Base-by-base conservation (phyloP, 768 basidiomycete genomes). In the Rhodotorula toruloides region DNA sequence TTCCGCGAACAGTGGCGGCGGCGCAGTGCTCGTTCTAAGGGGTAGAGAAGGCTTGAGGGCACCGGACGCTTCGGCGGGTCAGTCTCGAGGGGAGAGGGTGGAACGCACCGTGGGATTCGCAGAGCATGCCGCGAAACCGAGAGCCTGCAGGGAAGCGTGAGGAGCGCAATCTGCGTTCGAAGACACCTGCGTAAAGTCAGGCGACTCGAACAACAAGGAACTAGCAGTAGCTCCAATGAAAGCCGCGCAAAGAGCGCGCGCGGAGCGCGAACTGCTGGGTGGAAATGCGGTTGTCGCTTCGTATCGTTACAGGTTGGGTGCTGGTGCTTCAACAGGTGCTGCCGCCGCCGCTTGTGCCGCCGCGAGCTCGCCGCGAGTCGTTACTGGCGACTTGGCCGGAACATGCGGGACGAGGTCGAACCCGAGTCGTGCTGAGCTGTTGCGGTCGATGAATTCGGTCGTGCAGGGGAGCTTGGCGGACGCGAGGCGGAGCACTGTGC, bases 401-500 rank as follows among this genome's bases (percentile, higher is more conserved):
- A 19, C 9, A 47, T 61, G 11, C 32, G n/a, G n/a, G 31, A 72
- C 63, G 19, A 54, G 52, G 13, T 54, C 63, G 29, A 48, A 58
- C 2, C 70, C 70, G 36, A 67, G 48, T 31, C 91, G 84, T 44
- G 92, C 87, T 7, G 85, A 85, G 0, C 88, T 81, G 19, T 80
- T 75, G 19, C 82, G 81, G 67, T 81, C 83, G 67, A 97, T 87
- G 77, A 97, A 91, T 76, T 97, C 93, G 78, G 89, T 90, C 55
- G 81, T 81, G 1, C 89, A 87, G 0, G 94, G 93, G 21, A 98
- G 82, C 76, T 92, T 94, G 44, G 83, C 85, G 25, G 87, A 82
- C n/a, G 90, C 93, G 67, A 89, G 86, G 36, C 89, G 87, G 52
- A 98, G 83, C 22, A 90, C 93, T 96, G 64, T 17, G 25, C 50